These are phyloP conservation scores for Triangularia setosa DNA, from an alignment of 2,329 filamentous ascomycete genomes.

Conservation along the genomic window DNA sequence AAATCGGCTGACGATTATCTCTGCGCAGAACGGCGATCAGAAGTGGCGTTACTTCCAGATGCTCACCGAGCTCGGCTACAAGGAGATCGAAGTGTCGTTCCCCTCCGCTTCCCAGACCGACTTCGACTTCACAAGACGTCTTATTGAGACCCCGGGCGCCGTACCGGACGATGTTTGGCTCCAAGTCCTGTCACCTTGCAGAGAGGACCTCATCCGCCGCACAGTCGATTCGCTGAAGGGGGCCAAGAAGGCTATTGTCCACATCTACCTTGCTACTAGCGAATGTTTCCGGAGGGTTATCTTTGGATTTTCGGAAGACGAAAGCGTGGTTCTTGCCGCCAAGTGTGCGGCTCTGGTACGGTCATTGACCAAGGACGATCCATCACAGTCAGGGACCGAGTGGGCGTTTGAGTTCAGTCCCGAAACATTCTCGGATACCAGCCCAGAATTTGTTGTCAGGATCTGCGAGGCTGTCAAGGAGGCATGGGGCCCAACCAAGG, in stretches of 20 bases:
- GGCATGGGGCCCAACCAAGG: slow-evolving; percentile 78
- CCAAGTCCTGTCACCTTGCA: slow-evolving; percentile 88
- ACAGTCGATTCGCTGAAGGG: slow-evolving; percentile 87
- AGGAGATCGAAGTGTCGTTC: slow-evolving; percentile 96
- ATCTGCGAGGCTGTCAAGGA: slow-evolving; percentile 91
- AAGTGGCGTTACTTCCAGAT: slow-evolving; percentile 96
- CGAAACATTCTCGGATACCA: slow-evolving; percentile 87
- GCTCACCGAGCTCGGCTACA: slow-evolving; percentile 88
- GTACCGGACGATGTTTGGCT: slow-evolving; percentile 87
- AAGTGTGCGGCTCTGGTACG: slow-evolving; percentile 82
- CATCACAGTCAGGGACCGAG: slow-evolving; percentile 51
- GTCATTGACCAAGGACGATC: slow-evolving; percentile 81
- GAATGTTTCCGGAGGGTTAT: slow-evolving; percentile 91
- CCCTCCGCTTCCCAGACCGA: slow-evolving; percentile 92
- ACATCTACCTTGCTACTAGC: slow-evolving; percentile 94
- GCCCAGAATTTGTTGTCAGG: slow-evolving; percentile 74
- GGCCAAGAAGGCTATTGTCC: slow-evolving; percentile 88
- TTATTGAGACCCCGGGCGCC: slow-evolving; percentile 79
- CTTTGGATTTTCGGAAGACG: slow-evolving; percentile 79
- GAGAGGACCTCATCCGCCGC: slow-evolving; percentile 81
- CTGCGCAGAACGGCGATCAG: slow-evolving; percentile 78
- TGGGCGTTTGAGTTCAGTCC: slow-evolving; percentile 84
- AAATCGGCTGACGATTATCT: slow-evolving; percentile 18
- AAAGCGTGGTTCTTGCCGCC: slow-evolving; percentile 77
- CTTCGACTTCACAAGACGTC: slow-evolving; percentile 86